A percentile compares a stretch with the other conserved stretches of the same genome.
Evolutionary conservation across 495 filamentous ascomycete genomes (phyloP).

Genomic region (Trichoderma asperelloides): DNA sequence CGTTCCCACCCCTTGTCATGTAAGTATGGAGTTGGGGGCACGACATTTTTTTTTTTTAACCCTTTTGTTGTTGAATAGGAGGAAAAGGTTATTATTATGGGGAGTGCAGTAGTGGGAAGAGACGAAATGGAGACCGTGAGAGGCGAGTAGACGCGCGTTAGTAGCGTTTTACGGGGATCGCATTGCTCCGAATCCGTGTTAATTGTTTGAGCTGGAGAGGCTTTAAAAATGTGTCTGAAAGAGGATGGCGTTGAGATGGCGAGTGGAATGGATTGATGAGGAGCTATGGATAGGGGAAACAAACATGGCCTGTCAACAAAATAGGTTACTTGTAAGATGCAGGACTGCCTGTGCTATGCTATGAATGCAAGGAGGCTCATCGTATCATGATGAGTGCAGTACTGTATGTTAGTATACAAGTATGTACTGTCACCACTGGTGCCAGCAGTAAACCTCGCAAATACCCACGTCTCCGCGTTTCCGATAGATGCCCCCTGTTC

Average conservation of each 20-base stretch:
- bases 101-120: neutral
- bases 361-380: neutral
- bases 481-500: neutral
- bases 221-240: too few species aligned
- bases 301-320: neutral
- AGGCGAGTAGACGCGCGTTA: too few species aligned
- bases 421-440: neutral
- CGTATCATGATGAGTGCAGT: neutral
- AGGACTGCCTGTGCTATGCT: too few species aligned
- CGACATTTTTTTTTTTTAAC: too few species aligned
- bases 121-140: neutral
- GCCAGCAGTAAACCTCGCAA: constrained; percentile 1
- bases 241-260: too few species aligned
- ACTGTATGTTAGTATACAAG: too few species aligned
- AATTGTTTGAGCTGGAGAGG: too few species aligned
- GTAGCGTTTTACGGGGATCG: too few species aligned
- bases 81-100: neutral
- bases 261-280: too few species aligned
- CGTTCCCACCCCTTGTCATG: neutral
- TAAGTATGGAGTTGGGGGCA: neutral
- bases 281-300: too few species aligned
- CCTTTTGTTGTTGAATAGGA: neutral
- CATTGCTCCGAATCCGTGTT: too few species aligned
- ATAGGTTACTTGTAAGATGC: neutral
- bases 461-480: neutral